Evolutionary conservation across 495 filamentous ascomycete species (phyloP), one percentile per base, ranked within the genome.

Genomic region (Aspergillus coremiiformis): DNA sequence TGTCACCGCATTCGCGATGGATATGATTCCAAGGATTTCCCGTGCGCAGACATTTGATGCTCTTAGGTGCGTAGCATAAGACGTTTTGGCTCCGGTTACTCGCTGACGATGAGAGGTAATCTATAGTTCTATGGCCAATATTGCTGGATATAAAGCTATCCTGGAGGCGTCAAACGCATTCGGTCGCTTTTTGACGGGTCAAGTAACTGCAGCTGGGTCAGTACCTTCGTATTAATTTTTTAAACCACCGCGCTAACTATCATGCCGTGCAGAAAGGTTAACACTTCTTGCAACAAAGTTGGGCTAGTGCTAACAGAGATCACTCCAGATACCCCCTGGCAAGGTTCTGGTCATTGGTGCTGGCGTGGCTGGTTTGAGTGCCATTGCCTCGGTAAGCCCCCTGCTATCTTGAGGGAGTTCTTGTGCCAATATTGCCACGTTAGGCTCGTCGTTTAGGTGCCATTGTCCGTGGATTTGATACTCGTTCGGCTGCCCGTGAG

Each of bases 331-430:
- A 39, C 87, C 87, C 0, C 87, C 87, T 2, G 84, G 84, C 65
- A 92, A 90, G 66, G 84, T 90, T 14, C 69, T 92, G 21, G 85
- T 92, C 14, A 90, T 92, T 58, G 87, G 87, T 45, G 86, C 86
- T 39, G 87, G 86, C 57, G 87, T 92, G 17, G 87, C 87, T 56
- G 87, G 87, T 8, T 61, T 92, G 57, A 88, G 84, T 64, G 87
- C 87, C 14, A 92, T 92, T 63, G 87, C 80, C 12, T 87, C 87
- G 20, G 62, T 65, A 62, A 15, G 62, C 26, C n/a, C 12, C 39
- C 10, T 12, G 8, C 7, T 12, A 22, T 47, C 4, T 27, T 41
- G 11, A 39, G 26, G 19, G 10, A 21, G 12, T 24, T 24, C 33
- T 26, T 21, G 17, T 12, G 14, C 20, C 20, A 22, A 37, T 8